Evolutionary conservation across 208 protist genomes (phyloP).

Genomic region (Leishmania turanica): DNA sequence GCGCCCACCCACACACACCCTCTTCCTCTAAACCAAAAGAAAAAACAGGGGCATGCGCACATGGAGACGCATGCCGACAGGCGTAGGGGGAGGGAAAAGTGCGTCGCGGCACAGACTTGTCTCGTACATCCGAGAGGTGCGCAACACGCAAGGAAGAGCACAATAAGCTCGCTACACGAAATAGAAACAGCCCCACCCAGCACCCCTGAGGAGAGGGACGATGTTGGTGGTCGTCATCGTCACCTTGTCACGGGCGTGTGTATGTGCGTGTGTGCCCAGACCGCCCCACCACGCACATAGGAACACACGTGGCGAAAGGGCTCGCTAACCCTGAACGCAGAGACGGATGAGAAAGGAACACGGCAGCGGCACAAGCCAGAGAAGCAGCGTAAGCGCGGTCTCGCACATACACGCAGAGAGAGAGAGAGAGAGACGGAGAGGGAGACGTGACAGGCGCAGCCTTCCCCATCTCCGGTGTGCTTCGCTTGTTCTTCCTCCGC

Average conservation of each 20-base stretch:
- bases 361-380: neutral
- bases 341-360: neutral
- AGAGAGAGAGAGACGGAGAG: neutral
- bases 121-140: conserved; percentile 10
- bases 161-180: neutral
- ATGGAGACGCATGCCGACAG: neutral
- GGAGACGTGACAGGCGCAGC: too few relatives aligned
- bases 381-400: neutral
- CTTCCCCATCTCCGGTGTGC: neutral
- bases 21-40: neutral
- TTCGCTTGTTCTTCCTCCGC: neutral
- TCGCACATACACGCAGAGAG: neutral
- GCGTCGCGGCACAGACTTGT: neutral
- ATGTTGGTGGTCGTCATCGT: neutral
- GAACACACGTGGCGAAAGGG: too few relatives aligned
- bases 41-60: neutral
- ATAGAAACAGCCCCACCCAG: too few relatives aligned
- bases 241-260: neutral
- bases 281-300: neutral
- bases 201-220: neutral
- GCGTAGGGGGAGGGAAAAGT: too few relatives aligned
- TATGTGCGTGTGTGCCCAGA: neutral
- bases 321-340: neutral
- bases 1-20: neutral
- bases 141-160: neutral